These are phyloP conservation scores for Drechslerella coelobrocha DNA, from an alignment of 2,329 filamentous ascomycete genomes.

Conservation along the genomic window DNA sequence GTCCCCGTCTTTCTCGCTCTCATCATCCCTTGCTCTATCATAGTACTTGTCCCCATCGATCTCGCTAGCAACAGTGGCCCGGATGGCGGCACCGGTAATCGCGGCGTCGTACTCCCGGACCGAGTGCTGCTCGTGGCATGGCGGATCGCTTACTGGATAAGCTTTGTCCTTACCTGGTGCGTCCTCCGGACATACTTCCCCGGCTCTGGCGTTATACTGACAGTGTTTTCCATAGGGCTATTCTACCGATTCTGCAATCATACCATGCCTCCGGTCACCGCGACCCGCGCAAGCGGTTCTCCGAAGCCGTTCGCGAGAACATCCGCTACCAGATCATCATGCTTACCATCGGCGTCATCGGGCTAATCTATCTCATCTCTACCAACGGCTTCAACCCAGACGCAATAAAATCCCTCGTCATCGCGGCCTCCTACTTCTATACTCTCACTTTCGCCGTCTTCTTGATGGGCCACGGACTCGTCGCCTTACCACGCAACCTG, in stretches of 20 bases:
- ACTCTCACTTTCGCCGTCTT: slow-evolving; percentile 91
- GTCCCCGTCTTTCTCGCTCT: slow-evolving; percentile 96
- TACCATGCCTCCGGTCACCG: slow-evolving; percentile 94
- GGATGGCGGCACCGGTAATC: slow-evolving; percentile 66
- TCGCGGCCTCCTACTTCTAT: slow-evolving; percentile 95
- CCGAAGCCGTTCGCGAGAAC: slow-evolving; percentile 86
- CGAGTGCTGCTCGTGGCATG: slow-evolving; percentile 82
- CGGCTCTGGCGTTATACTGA: slow-evolving; percentile 21
- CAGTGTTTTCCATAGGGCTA: slow-evolving; percentile 56
- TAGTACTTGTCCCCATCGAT: slow-evolving; percentile 93
- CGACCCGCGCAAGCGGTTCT: slow-evolving; percentile 77
- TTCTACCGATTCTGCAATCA: slow-evolving; percentile 90
- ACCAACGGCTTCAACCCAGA: slow-evolving; percentile 75
- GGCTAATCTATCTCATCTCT: slow-evolving; percentile 82
- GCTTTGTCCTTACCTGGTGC: slow-evolving; percentile 91
- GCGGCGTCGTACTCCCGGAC: slow-evolving; percentile 86
- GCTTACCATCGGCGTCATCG: slow-evolving; percentile 72
- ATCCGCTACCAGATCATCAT: slow-evolving; percentile 86
- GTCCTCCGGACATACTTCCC: slow-evolving; percentile 51
- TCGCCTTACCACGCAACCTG: slow-evolving; percentile 82
- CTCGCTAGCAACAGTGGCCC: slow-evolving; percentile 82
- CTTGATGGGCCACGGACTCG: slow-evolving; percentile 95
- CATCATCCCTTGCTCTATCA: slow-evolving; percentile 86
- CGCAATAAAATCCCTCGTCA: slow-evolving; percentile 81
- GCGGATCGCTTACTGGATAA: slow-evolving; percentile 97